Base-by-base conservation (phyloP, 352 stramenopile genomes). In the Globisporangium perplexum region DNA sequence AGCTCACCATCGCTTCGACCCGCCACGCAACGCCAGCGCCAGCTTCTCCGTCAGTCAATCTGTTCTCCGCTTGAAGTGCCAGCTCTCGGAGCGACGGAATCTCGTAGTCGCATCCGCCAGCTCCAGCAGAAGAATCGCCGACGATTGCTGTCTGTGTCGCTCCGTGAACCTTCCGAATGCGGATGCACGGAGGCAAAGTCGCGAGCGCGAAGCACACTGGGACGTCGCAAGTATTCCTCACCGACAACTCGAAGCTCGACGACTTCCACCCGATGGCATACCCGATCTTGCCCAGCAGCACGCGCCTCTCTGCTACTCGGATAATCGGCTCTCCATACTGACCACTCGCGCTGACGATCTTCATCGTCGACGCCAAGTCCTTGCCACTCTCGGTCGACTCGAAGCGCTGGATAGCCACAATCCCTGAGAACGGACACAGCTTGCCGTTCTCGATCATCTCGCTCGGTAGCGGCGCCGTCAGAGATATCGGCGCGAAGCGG, bases 271-370 rank as follows among this genome's bases (percentile, higher is more conserved):
- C 78, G 50, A 88, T 72, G 7, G 71, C 77, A 51, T 91, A 94
- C 2, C 83, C 82, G 54, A 95, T 83, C 53, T 95, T 95, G 41
- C 86, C 86, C 26, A 95, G 61, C 30, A 69, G 71, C 20, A 94
- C 45, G 14, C 48, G 44, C 20, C 71, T 83, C 18, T 90, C 74
- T 17, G 50, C n/a, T 17, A 92, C 66, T 15, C 69, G 54, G 44
- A 95, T 66, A 18, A 50, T 61, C 7, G 86, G 69, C 46, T 94
- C 77, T 12, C 79, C 79, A 58, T 88, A 93, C 10, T 51, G 65
- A 4, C 83, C 86, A 18, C 55, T 63, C 20, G 93, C 39, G 28
- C 77, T 72, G 20, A 94, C 56, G 8, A 83, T 52, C 51, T 83
- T 88, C 15, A 95, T 54, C 0, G 79, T 95, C 31, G 66, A 88